Conservation (phyloP, 2,329 filamentous ascomycete species). For the Verticillium nonalfalfae region DNA sequence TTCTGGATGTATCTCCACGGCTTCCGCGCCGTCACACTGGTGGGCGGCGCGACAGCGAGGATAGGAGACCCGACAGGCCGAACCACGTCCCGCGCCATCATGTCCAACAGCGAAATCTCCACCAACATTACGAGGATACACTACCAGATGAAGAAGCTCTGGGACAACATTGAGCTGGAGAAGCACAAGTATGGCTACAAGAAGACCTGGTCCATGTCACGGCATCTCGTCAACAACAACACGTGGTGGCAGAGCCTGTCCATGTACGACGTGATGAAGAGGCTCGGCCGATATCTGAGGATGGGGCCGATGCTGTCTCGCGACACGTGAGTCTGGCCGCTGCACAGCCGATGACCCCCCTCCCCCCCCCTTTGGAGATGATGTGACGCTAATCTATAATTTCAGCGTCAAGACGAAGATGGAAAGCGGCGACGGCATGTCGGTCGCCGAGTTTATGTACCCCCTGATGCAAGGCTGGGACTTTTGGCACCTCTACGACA, state of each 20-base stretch:
- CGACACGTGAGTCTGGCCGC: conserved; percentile 62
- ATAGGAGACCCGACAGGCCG: conserved; percentile 75
- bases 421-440: conserved; percentile 85
- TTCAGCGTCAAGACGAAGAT: conserved; percentile 69
- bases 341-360: too few species aligned
- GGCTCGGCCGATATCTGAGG: conserved; percentile 67
- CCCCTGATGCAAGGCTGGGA: conserved; percentile 94
- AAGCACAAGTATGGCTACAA: conserved; percentile 60
- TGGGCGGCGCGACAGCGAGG: conserved; percentile 70
- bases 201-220: conserved; percentile 58
- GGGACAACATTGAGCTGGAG: conserved; percentile 63
- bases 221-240: conserved; percentile 72
- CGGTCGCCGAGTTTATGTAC: conserved; percentile 87
- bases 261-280: conserved; percentile 68
- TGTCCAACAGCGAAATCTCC: conserved; percentile 44
- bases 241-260: conserved; percentile 71
- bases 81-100: conserved; percentile 50
- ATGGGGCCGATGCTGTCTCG: conserved; percentile 82
- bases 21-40: conserved; percentile 57
- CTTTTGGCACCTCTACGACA: conserved; percentile 79
- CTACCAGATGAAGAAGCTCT: conserved; percentile 65
- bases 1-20: conserved; percentile 82
- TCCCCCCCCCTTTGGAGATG: too few species aligned
- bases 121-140: conserved; percentile 64
- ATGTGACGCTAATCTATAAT: too few species aligned